Evolutionary conservation across 768 basidiomycete genomes (phyloP).

Genomic region (Psilocybe azurescens): DNA sequence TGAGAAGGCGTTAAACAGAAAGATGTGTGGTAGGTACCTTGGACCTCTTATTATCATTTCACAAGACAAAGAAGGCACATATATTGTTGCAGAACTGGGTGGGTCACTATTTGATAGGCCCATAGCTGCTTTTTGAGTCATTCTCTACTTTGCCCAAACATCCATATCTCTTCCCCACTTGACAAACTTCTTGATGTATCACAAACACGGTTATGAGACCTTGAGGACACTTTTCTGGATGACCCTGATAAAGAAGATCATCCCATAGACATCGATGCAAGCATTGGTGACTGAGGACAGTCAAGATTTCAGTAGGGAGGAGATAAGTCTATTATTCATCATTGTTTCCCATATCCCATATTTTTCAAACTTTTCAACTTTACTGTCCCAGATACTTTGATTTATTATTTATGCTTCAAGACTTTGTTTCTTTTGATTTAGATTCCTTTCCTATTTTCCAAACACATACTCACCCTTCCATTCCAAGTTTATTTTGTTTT

Average conservation of each 20-base stretch:
- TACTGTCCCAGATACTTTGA: too few species aligned
- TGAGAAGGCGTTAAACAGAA: not conserved
- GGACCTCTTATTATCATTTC: slow-evolving; percentile 2
- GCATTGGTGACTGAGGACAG: not conserved
- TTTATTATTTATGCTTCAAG: too few species aligned
- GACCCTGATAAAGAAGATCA: not conserved
- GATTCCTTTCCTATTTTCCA: too few species aligned
- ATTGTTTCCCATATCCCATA: too few species aligned
- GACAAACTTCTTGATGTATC: not conserved
- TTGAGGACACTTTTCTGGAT: not conserved
- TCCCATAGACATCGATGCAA: not conserved
- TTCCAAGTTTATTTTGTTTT: too few species aligned
- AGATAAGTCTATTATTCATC: not conserved
- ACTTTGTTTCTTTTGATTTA: too few species aligned
- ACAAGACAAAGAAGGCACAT: not conserved
- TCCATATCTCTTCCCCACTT: not conserved
- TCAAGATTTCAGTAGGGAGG: not conserved
- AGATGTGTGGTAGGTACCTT: slow-evolving; percentile 3
- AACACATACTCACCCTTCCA: too few species aligned
- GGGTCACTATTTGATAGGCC: not conserved
- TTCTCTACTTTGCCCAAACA: slow-evolving; percentile 2
- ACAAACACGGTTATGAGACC: not conserved
- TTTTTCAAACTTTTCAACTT: too few species aligned
- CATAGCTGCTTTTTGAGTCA: not conserved
- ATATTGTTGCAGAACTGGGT: slow-evolving; percentile 1